These are phyloP conservation scores for Nakazawaea anatomiae DNA, from an alignment of 805 yeast genomes.

Conservation along the genomic window DNA sequence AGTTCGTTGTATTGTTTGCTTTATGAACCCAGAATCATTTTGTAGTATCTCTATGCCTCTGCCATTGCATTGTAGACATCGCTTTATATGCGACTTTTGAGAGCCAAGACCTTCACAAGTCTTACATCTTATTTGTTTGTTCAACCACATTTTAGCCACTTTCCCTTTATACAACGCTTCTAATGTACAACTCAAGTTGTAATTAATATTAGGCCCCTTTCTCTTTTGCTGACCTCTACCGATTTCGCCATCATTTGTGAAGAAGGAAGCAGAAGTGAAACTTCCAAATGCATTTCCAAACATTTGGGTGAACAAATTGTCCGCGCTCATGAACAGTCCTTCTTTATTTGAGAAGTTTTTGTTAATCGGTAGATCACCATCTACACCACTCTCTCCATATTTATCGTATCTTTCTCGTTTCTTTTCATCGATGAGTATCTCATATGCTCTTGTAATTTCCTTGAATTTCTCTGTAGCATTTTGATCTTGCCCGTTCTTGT, in stretches of 20 bases:
- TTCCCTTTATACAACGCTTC: constrained; percentile 57
- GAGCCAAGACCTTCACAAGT: constrained; percentile 53
- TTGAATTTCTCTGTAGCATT: constrained; percentile 51
- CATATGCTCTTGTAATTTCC: constrained; percentile 62
- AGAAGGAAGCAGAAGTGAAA: neutral
- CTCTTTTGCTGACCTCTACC: constrained; percentile 10
- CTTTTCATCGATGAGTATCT: constrained; percentile 43
- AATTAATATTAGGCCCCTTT: constrained; percentile 52
- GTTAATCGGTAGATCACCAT: constrained; percentile 19
- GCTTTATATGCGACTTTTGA: constrained; percentile 11
- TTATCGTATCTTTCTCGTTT: constrained; percentile 45
- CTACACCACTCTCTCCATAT: constrained; percentile 41
- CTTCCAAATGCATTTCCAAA: constrained; percentile 18
- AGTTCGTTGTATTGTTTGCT: constrained; percentile 35
- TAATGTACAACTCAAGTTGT: constrained; percentile 45
- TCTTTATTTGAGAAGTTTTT: neutral
- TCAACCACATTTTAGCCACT: constrained; percentile 45
- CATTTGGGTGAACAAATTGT: constrained; percentile 23
- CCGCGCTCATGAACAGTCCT: constrained; percentile 15
- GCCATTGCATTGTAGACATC: constrained; percentile 36
- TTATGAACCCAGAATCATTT: constrained; percentile 37
- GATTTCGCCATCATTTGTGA: neutral
- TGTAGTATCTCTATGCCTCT: constrained; percentile 34
- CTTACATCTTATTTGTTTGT: constrained; percentile 42
- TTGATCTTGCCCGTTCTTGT: constrained; percentile 37